Evolutionary conservation across 179 eudicot genomes (phyloP).

Genomic region (Amaranthus tricolor): DNA sequence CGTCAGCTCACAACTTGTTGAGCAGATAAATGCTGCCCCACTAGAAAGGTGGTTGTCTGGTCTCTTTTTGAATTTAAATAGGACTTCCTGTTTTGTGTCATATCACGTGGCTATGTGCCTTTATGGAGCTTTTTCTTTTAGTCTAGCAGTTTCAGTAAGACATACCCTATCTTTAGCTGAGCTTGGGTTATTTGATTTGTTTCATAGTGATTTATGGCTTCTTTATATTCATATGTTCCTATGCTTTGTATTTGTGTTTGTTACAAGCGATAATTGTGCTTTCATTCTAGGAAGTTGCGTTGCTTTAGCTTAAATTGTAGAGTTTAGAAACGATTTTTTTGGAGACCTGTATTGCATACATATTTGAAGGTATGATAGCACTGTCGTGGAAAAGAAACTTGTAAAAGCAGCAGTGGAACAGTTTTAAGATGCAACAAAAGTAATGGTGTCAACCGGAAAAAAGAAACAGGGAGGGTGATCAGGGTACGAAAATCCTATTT

Average conservation of each 20-base stretch:
- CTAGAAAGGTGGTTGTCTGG: conserved; percentile 49
- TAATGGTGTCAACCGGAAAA: not conserved
- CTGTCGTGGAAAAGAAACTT: not conserved
- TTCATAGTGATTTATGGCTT: not conserved
- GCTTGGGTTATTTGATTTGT: not conserved
- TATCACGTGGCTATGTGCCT: conserved; percentile 10
- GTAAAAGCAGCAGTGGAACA: not conserved
- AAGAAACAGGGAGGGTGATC: not conserved
- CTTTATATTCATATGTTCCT: not conserved
- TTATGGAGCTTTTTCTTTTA: not conserved
- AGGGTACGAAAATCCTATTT: not conserved
- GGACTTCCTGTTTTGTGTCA: conserved; percentile 6
- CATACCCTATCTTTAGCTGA: not conserved
- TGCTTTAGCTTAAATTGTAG: not conserved
- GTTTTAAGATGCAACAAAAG: not conserved
- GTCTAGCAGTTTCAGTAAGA: not conserved
- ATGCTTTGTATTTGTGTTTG: not conserved
- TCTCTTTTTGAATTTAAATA: not conserved
- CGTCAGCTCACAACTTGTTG: conserved; percentile 36
- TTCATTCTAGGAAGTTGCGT: not conserved
- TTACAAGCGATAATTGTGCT: not conserved
- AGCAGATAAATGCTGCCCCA: conserved; percentile 33
- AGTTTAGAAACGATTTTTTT: not conserved
- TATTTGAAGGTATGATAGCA: not conserved
- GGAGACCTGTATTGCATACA: not conserved